Base-by-base conservation (phyloP, 169 alveolate species). In the Babesia ovis region DNA sequence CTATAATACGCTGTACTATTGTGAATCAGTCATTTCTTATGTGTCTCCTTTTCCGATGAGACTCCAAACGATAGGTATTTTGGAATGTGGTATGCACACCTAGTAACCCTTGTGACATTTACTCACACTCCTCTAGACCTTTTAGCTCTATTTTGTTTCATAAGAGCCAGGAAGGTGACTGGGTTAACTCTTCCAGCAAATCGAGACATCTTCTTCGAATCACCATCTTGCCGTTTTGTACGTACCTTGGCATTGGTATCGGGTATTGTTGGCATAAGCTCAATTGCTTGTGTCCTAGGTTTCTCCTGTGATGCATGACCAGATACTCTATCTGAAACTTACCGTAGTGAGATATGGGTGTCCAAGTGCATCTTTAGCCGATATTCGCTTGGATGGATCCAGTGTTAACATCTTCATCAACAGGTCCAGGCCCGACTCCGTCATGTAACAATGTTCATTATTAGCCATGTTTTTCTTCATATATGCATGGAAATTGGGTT, bases 331-430 rank as follows among this genome's bases (percentile, higher is more conserved):
- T 9, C 1, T 0, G n/a, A 20, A 12, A 32, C 57, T 3, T 37
- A 81, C 89, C 71, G 68, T 76, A 6, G 85, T 89, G 41, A 89
- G 75, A 59, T 89, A 89, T 8, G 97, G 98, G 81, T 96, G 99
- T 35, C 88, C 86, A 31, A 96, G 77, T n/a, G 98, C 98, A 56
- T 93, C 94, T 64, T 94, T 95, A 27, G 97, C 98, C 22, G 98
- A 93, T 31, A 96, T 86, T 66, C 99, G 92, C 62, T 91, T 89
- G 56, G 86, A 79, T 14, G 99, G 99, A 76, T 96, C 93, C 88
- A 95, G 92, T 68, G 93, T 90, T 56, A 97, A 90, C 76, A 96
- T 77, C 73, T 93, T 93, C 81, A 92, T 94, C 57, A 97, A 79
- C 67, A 97, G 83, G 84, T 96, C 99, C 20, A 96, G 67, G 12